Evolutionary conservation across 73 alveolate genomes (phyloP), one percentile per base, ranked within the genome.

Genomic region (Durusdinium trenchii): DNA sequence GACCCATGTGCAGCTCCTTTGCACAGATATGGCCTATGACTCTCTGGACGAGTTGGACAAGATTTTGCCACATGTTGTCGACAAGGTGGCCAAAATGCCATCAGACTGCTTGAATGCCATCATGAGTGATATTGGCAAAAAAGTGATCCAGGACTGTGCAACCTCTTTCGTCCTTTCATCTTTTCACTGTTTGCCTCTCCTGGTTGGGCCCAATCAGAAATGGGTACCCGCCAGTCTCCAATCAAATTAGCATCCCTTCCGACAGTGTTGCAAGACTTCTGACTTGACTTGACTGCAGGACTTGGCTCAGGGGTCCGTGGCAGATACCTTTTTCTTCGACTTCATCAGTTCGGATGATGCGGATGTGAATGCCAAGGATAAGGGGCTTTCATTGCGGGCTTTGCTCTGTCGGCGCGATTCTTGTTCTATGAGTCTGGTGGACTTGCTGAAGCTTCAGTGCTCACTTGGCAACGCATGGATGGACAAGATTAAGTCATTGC

Each of bases 101-200:
- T 43, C 61, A 10, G 87, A 76, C 47, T 76, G 87, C 38, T 20
- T 76, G 61, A 76, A 76, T 43, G 87, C 87, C 10, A 38, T 76
- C 36, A n/a, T 76, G 43, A 2, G 61, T 28, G 87, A 76, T 28
- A 10, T 76, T 23, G 87, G 87, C 30, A 6, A 60, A 7, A 45
- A 38, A 14, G 43, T 76, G 52, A 2, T 76, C 40, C 61, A 76
- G 87, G 87, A 38, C 87, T 9, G 84, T 67, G 79, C 26, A 67
- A 20, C 10, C 30, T 67, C 45, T n/a, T n/a, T n/a, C n/a, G n/a
- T n/a, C n/a, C n/a, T n/a, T n/a, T n/a, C n/a, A n/a, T n/a, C n/a
- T n/a, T n/a, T n/a, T n/a, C n/a, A n/a, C 32, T 57, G 23, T 16
- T 57, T 57, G 23, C 23, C 42, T 6, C 79, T 16, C n/a, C 23